Conservation (phyloP, 257 asterid species). For the Fraxinus excelsior region DNA sequence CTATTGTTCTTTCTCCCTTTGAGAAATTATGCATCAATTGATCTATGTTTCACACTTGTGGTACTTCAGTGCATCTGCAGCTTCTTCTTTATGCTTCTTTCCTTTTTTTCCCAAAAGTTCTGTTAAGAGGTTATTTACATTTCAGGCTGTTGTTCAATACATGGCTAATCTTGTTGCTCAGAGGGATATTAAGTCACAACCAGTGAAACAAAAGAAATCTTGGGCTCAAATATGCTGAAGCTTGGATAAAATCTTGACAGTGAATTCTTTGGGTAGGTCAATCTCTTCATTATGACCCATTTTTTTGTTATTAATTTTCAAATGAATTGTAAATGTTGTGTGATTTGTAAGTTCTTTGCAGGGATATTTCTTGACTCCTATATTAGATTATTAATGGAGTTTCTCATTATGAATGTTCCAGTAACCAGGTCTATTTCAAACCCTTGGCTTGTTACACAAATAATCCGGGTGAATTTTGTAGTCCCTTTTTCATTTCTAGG, state of each 20-base stretch:
- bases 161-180: slow-evolving; percentile 70
- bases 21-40: too few species aligned
- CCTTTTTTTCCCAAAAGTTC: neutral
- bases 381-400: neutral
- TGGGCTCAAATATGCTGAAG: slow-evolving; percentile 65
- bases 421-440: too few species aligned
- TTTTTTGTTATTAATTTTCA: slow-evolving; percentile 8
- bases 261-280: slow-evolving; percentile 36
- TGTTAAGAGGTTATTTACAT: slow-evolving; percentile 17
- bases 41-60: neutral
- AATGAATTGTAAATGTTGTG: neutral
- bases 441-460: too few species aligned
- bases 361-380: neutral
- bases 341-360: neutral
- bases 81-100: neutral
- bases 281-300: slow-evolving; percentile 21
- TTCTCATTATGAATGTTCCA: neutral
- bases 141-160: slow-evolving; percentile 77
- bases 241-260: slow-evolving; percentile 2
- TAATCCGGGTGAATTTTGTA: too few species aligned
- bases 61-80: neutral
- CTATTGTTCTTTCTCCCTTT: too few species aligned
- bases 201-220: slow-evolving; percentile 70
- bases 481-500: too few species aligned
- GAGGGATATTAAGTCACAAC: slow-evolving; percentile 59